Evolutionary conservation across 805 yeast genomes (phyloP).

Genomic region (Sungouiella thailandica): DNA sequence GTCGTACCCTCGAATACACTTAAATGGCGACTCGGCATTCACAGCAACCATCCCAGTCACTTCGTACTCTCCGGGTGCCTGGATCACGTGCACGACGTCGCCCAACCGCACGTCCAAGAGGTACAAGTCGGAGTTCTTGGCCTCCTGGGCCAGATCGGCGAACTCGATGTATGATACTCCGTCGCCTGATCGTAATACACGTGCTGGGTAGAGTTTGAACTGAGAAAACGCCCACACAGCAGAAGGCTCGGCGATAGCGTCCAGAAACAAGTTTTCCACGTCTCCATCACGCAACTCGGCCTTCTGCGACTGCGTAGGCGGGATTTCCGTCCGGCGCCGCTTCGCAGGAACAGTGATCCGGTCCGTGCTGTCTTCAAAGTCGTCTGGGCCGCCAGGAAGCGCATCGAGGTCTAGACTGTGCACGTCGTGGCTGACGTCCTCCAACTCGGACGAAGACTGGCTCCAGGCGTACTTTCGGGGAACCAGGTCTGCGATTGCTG

Average conservation of each 20-base stretch:
- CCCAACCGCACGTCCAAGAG: slow-evolving; percentile 55
- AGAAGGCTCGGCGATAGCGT: slow-evolving; percentile 11
- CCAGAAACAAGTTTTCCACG: slow-evolving; percentile 5
- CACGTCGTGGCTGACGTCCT: slow-evolving; percentile 16
- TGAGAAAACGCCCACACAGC: slow-evolving; percentile 54
- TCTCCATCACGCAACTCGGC: slow-evolving; percentile 9
- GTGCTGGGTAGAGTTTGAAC: slow-evolving; percentile 49
- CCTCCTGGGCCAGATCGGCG: slow-evolving; percentile 23
- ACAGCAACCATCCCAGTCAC: slow-evolving; percentile 42
- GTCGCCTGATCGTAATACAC: slow-evolving; percentile 21
- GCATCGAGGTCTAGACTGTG: slow-evolving; percentile 5
- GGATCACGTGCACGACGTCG: slow-evolving; percentile 41
- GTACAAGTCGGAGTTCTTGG: slow-evolving; percentile 34
- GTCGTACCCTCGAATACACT: slow-evolving; percentile 61
- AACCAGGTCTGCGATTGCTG: background rate
- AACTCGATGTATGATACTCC: slow-evolving; percentile 31
- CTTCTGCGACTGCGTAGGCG: slow-evolving; percentile 1
- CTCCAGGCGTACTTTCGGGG: slow-evolving; percentile 5
- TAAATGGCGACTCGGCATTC: slow-evolving; percentile 22
- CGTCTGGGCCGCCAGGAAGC: slow-evolving; percentile 1
- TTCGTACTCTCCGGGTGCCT: slow-evolving; percentile 24
- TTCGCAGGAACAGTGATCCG: slow-evolving; percentile 3
- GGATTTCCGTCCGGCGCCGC: slow-evolving; percentile 4
- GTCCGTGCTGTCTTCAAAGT: slow-evolving; percentile 2
- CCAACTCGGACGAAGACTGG: slow-evolving; percentile 17